Conservation (phyloP, 345 rosid species). For the Isatis tinctoria region DNA sequence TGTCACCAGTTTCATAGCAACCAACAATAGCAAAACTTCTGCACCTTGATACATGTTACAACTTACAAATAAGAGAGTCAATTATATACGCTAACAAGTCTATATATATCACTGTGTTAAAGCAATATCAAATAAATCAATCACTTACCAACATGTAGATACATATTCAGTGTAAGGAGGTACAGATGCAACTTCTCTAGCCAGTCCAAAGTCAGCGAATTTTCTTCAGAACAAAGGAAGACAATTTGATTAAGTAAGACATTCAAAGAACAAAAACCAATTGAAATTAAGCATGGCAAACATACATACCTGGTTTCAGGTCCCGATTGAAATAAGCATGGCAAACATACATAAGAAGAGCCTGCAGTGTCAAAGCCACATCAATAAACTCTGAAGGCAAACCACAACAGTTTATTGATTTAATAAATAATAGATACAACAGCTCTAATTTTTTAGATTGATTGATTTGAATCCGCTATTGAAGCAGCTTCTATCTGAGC, state of each 20-base stretch:
- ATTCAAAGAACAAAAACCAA: not conserved
- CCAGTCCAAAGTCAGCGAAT: conserved; percentile 93
- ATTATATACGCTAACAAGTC: not conserved
- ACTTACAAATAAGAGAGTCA: not conserved
- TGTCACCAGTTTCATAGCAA: too few species aligned
- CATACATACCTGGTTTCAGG: conserved; percentile 69
- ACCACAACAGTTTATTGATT: too few species aligned
- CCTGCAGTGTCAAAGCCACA: too few species aligned
- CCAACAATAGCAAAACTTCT: conserved; percentile 56
- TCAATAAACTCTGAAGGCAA: too few species aligned
- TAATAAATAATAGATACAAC: too few species aligned
- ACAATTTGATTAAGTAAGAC: not conserved
- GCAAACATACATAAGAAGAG: too few species aligned
- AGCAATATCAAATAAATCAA: not conserved
- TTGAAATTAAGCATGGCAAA: not conserved
- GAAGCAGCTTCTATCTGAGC: too few species aligned
- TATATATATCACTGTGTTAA: not conserved
- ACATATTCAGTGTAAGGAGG: conserved; percentile 99
- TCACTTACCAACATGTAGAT: conserved; percentile 82
- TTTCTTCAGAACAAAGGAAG: conserved; percentile 44
- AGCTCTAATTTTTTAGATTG: too few species aligned
- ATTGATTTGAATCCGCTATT: too few species aligned
- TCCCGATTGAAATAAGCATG: conserved; percentile 88
- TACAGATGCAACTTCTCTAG: conserved; percentile 83
- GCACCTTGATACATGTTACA: conserved; percentile 86